Evolutionary conservation across 768 basidiomycete genomes (phyloP), one percentile per base, ranked within the genome.

Genomic region (Ramaria sp.): DNA sequence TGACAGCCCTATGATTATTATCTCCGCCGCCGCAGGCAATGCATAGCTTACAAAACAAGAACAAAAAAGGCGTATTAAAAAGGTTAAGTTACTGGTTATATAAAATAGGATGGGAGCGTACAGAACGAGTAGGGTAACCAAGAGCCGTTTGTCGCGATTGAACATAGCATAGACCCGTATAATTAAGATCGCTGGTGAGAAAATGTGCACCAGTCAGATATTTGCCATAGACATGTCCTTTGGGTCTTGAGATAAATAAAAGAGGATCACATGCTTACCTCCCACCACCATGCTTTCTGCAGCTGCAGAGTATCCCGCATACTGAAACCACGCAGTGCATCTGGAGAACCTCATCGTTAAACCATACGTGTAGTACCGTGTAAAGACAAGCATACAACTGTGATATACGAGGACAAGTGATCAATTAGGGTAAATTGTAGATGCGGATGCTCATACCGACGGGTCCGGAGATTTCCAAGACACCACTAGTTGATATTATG

Each of bases 321-420:
- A 50, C 22, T 50, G 48, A n/a, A 50, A 50, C 48, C 48, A 50
- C 8, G 18, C 4, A 34, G 48, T 50, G 32, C 48, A 50, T 18
- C 48, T 50, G 20, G 1, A 25, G 20, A 30, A n/a, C n/a, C n/a
- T n/a, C n/a, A n/a, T 5, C 13, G 39, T 2, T 24, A 30, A 18
- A 7, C 25, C 3, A 47, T 2, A 10, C 5, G 25, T n/a, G 18
- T 12, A 16, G 28, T 22, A 47, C 5, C 25, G n/a, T n/a, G n/a
- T n/a, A 10, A 27, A 18, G 5, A 47, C 13, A 1, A 12, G 20
- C 48, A 34, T 37, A 50, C 48, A 50, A n/a, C 48, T 50, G 30
- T 36, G n/a, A n/a, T n/a, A 50, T 2, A 34, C 18, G 39, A 16
- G 8, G 39, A n/a, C 6, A 41, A n/a, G 20, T 22, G 39, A 5